Percentiles rank a stretch among this genome's conserved stretches.
phyloP scores from a whole-genome alignment of 805 yeast species.

The Spathaspora gorwiae region DNA sequence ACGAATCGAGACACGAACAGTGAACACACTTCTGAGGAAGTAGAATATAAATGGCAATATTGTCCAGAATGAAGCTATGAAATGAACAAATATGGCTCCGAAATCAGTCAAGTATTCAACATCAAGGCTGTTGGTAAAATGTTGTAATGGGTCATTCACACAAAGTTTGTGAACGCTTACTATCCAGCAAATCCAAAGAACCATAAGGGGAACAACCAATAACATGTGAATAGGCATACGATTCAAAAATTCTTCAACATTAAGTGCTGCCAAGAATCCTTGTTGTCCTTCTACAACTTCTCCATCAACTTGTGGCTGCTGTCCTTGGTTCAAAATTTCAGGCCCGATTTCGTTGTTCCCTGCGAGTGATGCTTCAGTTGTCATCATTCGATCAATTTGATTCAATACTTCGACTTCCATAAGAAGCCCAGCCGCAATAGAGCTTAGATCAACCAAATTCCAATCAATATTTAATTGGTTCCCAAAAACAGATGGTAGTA shows the following conservation, averaged over 20 bases:
- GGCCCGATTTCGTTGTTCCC: slow-evolving; percentile 12
- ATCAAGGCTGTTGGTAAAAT: neutral
- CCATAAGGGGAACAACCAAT: neutral
- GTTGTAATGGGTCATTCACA: slow-evolving; percentile 17
- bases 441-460: slow-evolving; percentile 16
- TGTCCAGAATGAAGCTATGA: slow-evolving; percentile 17
- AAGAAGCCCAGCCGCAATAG: slow-evolving; percentile 16
- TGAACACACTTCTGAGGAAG: slow-evolving; percentile 8
- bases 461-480: slow-evolving; percentile 10
- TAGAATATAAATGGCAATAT: slow-evolving; percentile 13
- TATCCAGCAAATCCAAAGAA: slow-evolving; percentile 18
- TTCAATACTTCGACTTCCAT: slow-evolving; percentile 11
- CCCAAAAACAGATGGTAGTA: neutral
- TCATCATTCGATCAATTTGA: slow-evolving; percentile 7
- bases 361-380: neutral
- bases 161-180: slow-evolving; percentile 16
- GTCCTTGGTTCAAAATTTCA: neutral
- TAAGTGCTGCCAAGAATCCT: neutral
- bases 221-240: slow-evolving; percentile 2
- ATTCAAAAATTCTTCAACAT: slow-evolving; percentile 3
- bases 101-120: slow-evolving; percentile 1
- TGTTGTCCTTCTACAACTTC: neutral
- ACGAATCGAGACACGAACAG: neutral
- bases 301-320: neutral
- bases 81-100: slow-evolving; percentile 10